Evolutionary conservation across 2,329 filamentous ascomycete species (phyloP).

Genomic region (Monosporascus sp.): DNA sequence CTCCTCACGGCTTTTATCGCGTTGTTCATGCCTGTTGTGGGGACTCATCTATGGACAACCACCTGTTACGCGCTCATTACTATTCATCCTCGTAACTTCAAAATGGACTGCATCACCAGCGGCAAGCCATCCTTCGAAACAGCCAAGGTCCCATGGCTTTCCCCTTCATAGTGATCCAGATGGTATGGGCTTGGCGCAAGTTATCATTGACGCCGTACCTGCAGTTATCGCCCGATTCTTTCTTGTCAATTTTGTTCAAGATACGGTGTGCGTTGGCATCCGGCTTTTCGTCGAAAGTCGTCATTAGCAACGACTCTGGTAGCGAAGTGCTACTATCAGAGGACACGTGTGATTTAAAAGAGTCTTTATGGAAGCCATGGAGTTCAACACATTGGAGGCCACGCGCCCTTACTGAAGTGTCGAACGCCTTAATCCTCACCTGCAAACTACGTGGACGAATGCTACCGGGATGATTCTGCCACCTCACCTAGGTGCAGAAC

Average conservation of each 20-base stretch:
- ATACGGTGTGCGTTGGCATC: neutral
- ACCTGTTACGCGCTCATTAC: slow-evolving; percentile 15
- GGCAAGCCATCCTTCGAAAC: slow-evolving; percentile 18
- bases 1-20: slow-evolving; percentile 29
- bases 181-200: slow-evolving; percentile 10
- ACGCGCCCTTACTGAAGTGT: neutral
- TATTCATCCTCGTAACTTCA: slow-evolving; percentile 8
- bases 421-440: slow-evolving; percentile 1
- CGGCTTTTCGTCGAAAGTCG: slow-evolving; percentile 4
- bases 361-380: too few species aligned
- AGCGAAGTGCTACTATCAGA: neutral
- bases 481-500: slow-evolving; percentile 1
- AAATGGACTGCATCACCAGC: slow-evolving; percentile 21
- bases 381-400: too few species aligned
- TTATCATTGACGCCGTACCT: neutral
- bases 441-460: slow-evolving; percentile 14
- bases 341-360: too few species aligned
- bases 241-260: neutral
- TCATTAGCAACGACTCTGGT: slow-evolving; percentile 7
- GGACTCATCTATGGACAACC: slow-evolving; percentile 15
- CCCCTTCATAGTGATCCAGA: slow-evolving; percentile 2
- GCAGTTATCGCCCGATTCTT: neutral
- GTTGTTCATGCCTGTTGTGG: slow-evolving; percentile 23
- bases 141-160: slow-evolving; percentile 2
- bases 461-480: slow-evolving; percentile 7